These are phyloP conservation scores for Brassica hybrid DNA, from an alignment of 441 rosid species.

Conservation along the genomic window DNA sequence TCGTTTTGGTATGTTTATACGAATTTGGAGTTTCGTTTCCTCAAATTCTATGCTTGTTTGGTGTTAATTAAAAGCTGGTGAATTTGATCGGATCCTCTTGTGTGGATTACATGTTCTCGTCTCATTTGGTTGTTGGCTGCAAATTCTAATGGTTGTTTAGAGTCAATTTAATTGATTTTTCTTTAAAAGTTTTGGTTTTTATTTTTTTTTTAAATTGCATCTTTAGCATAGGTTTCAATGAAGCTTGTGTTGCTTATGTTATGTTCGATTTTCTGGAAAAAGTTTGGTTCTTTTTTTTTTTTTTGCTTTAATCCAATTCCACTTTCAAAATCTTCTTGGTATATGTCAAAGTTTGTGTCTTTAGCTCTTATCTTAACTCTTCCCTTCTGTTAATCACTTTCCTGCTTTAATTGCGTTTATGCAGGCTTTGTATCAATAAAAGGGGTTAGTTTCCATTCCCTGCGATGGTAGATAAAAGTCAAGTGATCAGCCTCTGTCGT, in stretches of 20 bases:
- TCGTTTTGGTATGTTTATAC: constrained; percentile 27
- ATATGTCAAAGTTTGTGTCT: constrained; percentile 8
- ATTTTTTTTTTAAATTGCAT: no score
- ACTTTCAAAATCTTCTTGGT: not conserved
- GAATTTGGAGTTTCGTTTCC: not conserved
- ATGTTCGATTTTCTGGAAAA: not conserved
- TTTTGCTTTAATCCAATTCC: not conserved
- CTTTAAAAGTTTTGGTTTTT: no score
- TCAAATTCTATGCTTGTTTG: no score
- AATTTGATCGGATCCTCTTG: no score
- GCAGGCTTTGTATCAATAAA: constrained; percentile 15
- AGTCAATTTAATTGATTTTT: no score
- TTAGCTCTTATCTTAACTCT: not conserved
- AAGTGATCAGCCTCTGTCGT: constrained; percentile 64
- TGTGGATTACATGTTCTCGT: no score
- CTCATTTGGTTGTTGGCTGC: no score
- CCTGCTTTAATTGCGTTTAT: not conserved
- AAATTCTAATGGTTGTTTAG: no score
- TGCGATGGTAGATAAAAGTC: constrained; percentile 41
- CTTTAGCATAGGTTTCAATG: not conserved
- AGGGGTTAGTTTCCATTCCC: not conserved
- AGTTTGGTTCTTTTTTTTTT: not conserved
- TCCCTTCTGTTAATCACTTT: not conserved
- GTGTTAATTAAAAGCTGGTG: no score
- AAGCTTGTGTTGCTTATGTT: not conserved